Evolutionary conservation across 805 yeast species (phyloP).

Genomic region (Dipodascopsis tothii): DNA sequence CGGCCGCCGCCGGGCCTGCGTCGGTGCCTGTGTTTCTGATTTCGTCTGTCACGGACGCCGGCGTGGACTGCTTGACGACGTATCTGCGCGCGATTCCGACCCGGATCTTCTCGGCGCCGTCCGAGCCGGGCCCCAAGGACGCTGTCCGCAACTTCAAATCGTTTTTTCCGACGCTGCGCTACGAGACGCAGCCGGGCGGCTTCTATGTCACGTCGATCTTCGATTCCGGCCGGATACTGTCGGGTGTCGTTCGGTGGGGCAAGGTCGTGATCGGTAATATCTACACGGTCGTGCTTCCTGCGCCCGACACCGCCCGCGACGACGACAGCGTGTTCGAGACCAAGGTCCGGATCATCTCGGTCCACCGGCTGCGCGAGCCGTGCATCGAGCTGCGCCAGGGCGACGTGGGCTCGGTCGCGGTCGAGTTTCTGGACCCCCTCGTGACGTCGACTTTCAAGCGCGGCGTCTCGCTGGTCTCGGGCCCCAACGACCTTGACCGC

Average conservation of each 20-base stretch:
- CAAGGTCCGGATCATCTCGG: neutral
- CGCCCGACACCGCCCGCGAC: neutral
- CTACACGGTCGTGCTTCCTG: neutral
- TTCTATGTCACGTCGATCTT: constrained; percentile 19
- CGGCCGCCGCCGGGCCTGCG: constrained; percentile 6
- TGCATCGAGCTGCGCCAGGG: constrained; percentile 11
- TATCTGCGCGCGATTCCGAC: neutral
- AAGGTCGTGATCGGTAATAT: constrained; percentile 10
- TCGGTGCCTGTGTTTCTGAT: constrained; percentile 21
- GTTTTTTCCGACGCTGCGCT: neutral
- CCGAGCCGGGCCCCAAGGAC: no score
- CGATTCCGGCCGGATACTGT: constrained; percentile 17
- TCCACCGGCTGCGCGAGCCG: constrained; percentile 19
- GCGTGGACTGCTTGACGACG: constrained; percentile 6
- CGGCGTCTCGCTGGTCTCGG: neutral
- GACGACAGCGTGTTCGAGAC: neutral
- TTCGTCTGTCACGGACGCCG: constrained; percentile 18
- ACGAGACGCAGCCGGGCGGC: neutral
- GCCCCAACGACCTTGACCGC: neutral
- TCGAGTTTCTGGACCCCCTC: constrained; percentile 9
- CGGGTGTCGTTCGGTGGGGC: constrained; percentile 20
- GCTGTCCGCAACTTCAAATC: no score
- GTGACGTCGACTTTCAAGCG: neutral
- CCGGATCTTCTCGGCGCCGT: neutral
- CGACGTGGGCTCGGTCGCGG: constrained; percentile 19